Evolutionary conservation across 2,329 filamentous ascomycete genomes (phyloP).

Genomic region (Monosporascus ibericus): DNA sequence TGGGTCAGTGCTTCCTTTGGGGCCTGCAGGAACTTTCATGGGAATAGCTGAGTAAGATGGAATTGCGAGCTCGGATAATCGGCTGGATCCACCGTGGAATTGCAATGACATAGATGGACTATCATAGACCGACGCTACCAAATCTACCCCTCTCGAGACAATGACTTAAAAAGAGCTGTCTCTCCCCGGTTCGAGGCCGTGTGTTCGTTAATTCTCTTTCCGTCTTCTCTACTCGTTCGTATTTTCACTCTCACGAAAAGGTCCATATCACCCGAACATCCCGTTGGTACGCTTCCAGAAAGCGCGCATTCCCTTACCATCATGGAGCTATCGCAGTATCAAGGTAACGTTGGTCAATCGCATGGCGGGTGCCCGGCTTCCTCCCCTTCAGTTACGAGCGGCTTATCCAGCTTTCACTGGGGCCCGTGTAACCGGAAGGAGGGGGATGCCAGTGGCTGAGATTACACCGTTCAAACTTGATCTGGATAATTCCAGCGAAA

Average conservation of each 20-base stretch:
- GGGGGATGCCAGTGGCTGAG: conserved; percentile 14
- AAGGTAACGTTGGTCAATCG: conserved; percentile 34
- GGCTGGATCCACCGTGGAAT: not conserved
- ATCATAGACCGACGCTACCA: not conserved
- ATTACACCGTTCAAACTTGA: conserved; percentile 56
- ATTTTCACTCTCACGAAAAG: not conserved
- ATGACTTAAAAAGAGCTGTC: not conserved
- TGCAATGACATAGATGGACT: not conserved
- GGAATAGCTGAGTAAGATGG: no score
- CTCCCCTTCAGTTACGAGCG: conserved; percentile 17
- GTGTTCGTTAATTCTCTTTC: not conserved
- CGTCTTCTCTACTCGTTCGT: not conserved
- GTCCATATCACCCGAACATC: not conserved
- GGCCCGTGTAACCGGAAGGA: conserved; percentile 3
- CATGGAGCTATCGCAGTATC: conserved; percentile 31
- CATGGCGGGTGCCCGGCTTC: conserved; percentile 32
- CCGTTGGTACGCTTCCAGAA: conserved; percentile 11
- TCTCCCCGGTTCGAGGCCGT: not conserved
- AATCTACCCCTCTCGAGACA: not conserved
- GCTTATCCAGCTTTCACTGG: conserved; percentile 5
- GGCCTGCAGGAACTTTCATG: no score
- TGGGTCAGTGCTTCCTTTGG: no score
- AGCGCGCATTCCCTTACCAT: conserved; percentile 14
- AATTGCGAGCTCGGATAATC: not conserved
- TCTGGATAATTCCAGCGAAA: conserved; percentile 85